Conservation (phyloP, 2,329 filamentous ascomycete species). For the Fusarium pininemorale region DNA sequence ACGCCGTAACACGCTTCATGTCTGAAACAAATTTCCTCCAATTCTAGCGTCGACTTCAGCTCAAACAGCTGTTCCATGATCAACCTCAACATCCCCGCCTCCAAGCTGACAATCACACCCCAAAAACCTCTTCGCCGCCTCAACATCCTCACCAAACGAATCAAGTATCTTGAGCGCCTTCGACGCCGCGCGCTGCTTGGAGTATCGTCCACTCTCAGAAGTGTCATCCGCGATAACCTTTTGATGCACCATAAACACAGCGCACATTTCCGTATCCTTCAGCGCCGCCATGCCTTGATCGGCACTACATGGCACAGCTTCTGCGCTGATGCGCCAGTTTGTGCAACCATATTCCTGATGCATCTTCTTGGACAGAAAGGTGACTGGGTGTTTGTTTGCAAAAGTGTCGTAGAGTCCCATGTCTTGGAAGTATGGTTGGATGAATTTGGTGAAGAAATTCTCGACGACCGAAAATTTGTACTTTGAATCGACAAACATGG, state of each 20-base stretch:
- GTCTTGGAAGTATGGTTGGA: slow-evolving; percentile 82
- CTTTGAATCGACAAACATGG: slow-evolving; percentile 87
- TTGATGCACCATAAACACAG: slow-evolving; percentile 80
- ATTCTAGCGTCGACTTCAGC: neutral
- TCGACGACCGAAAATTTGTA: slow-evolving; percentile 81
- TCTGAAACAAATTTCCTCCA: neutral
- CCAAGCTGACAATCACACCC: slow-evolving; percentile 68
- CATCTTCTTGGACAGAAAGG: slow-evolving; percentile 72
- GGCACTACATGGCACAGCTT: slow-evolving; percentile 51
- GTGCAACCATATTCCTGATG: slow-evolving; percentile 71
- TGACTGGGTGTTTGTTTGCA: slow-evolving; percentile 86
- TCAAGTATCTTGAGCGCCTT: slow-evolving; percentile 61
- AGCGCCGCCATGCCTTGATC: slow-evolving; percentile 54
- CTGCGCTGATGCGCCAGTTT: slow-evolving; percentile 63
- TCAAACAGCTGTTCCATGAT: slow-evolving; percentile 31
- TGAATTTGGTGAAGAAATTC: slow-evolving; percentile 77
- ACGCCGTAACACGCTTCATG: neutral
- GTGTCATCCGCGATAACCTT: slow-evolving; percentile 69
- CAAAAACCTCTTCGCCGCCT: slow-evolving; percentile 65
- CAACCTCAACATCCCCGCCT: neutral
- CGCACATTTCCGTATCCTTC: slow-evolving; percentile 66
- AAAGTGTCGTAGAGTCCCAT: slow-evolving; percentile 90
- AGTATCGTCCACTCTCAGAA: slow-evolving; percentile 74
- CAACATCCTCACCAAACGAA: slow-evolving; percentile 55
- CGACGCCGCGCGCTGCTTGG: slow-evolving; percentile 74